Evolutionary conservation across 805 yeast genomes (phyloP).

Genomic region (Crinitomyces ghanaensis): DNA sequence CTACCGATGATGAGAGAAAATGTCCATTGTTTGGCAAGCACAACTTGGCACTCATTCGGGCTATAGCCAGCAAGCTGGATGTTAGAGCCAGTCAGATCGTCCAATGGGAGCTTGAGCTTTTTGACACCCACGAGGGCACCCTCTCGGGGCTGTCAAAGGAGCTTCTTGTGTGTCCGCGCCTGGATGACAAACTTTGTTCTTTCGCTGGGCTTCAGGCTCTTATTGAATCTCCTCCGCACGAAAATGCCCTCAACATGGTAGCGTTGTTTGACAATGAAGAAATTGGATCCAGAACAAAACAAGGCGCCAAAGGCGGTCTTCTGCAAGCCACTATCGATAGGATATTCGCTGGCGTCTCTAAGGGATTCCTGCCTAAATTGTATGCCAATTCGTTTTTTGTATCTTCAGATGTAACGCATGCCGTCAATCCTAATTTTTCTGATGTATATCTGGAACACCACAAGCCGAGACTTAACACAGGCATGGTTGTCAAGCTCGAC

Average conservation of each 20-base stretch:
- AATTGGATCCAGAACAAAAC: constrained; percentile 64
- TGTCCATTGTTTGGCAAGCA: constrained; percentile 60
- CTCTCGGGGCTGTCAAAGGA: constrained; percentile 67
- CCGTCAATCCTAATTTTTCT: constrained; percentile 62
- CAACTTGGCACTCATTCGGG: constrained; percentile 51
- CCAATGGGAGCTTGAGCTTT: constrained; percentile 65
- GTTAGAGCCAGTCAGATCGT: constrained; percentile 48
- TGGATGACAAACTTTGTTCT: constrained; percentile 74
- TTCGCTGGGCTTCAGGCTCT: constrained; percentile 58
- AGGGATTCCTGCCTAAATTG: constrained; percentile 28
- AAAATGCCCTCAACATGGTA: constrained; percentile 37
- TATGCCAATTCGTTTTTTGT: constrained; percentile 64
- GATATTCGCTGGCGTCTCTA: constrained; percentile 15
- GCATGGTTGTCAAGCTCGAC: constrained; percentile 56
- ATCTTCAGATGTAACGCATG: constrained; percentile 75
- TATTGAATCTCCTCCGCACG: constrained; percentile 26
- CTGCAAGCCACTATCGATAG: constrained; percentile 50
- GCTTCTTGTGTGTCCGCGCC: constrained; percentile 65
- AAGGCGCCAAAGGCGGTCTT: constrained; percentile 70
- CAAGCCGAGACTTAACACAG: constrained; percentile 67
- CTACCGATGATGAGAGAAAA: constrained; percentile 46
- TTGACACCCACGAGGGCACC: constrained; percentile 65
- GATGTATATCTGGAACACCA: constrained; percentile 59
- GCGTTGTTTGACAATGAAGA: constrained; percentile 73
- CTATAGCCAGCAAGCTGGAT: constrained; percentile 47